Percentiles rank a stretch among this genome's conserved stretches.
These are phyloP conservation scores for Phtheirospermum japonicum DNA, from an alignment of 257 asterid genomes.

Conservation along the genomic window DNA sequence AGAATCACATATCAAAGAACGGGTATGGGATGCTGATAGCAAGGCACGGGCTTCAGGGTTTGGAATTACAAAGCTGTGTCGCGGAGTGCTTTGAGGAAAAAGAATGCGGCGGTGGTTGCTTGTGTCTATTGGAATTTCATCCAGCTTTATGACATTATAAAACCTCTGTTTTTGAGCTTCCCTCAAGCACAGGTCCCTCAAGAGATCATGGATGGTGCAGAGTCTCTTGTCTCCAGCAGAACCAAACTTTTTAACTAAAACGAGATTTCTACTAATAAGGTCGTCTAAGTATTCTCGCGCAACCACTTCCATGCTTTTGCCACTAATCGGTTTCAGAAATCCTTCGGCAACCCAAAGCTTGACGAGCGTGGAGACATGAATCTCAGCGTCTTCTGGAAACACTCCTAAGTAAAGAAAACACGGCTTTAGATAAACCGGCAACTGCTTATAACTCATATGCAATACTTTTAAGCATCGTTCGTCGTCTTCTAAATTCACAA, in stretches of 20 bases:
- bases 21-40: not conserved
- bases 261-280: not conserved
- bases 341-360: not conserved
- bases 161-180: not conserved
- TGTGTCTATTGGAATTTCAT: not conserved
- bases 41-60: not conserved
- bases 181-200: not conserved
- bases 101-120: not conserved
- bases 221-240: not conserved
- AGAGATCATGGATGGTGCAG: not conserved
- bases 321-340: too few species aligned
- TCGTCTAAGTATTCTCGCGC: not conserved
- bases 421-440: not conserved
- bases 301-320: not conserved
- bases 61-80: too few species aligned
- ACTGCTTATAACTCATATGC: not conserved
- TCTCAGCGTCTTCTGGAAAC: not conserved
- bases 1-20: constrained; percentile 8
- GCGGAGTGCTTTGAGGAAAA: not conserved
- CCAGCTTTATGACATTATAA: not conserved
- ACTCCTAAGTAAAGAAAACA: not conserved
- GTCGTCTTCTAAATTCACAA: not conserved
- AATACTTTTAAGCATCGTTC: not conserved
- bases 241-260: not conserved
- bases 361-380: not conserved